Evolutionary conservation across 176 grass and related monocot genomes (phyloP).

Genomic region (Areca catechu): DNA sequence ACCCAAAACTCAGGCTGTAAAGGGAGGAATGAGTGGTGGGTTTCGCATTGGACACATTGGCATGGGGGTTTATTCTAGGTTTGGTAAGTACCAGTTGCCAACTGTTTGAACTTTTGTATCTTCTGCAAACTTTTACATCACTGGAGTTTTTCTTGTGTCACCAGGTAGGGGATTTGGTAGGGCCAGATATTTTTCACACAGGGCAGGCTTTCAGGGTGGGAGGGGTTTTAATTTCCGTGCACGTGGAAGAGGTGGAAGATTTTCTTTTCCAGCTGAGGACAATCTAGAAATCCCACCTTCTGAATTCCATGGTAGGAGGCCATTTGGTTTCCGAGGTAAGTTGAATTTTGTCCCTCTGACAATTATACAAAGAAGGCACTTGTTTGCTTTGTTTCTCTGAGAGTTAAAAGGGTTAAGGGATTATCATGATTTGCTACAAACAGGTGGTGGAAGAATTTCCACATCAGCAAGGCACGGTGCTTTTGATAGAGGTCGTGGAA

Average conservation of each 20-base stretch:
- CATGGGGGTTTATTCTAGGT: constrained; percentile 28
- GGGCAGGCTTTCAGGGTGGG: constrained; percentile 37
- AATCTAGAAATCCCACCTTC: constrained; percentile 19
- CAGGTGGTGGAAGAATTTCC: constrained; percentile 29
- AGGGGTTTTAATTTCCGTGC: constrained; percentile 25
- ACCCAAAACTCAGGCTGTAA: constrained; percentile 46
- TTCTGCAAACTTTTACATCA: not conserved
- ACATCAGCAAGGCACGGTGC: constrained; percentile 25
- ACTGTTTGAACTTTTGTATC: not conserved
- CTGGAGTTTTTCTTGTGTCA: constrained; percentile 2
- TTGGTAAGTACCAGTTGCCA: constrained; percentile 22
- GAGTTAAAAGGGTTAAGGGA: too few species aligned
- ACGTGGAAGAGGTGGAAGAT: constrained; percentile 24
- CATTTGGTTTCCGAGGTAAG: constrained; percentile 28
- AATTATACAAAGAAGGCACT: too few species aligned
- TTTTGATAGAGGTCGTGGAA: constrained; percentile 23
- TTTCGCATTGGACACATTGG: constrained; percentile 41
- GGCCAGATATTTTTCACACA: constrained; percentile 26
- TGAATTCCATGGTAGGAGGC: constrained; percentile 29
- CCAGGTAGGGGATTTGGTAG: constrained; percentile 43
- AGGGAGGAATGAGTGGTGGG: constrained; percentile 47
- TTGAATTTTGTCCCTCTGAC: not conserved
- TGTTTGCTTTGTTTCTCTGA: too few species aligned
- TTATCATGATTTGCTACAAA: not conserved
- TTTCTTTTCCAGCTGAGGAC: constrained; percentile 9